These are phyloP conservation scores for Emmonsiellopsis sp. DNA, from an alignment of 2,329 filamentous ascomycete species.

Conservation along the genomic window DNA sequence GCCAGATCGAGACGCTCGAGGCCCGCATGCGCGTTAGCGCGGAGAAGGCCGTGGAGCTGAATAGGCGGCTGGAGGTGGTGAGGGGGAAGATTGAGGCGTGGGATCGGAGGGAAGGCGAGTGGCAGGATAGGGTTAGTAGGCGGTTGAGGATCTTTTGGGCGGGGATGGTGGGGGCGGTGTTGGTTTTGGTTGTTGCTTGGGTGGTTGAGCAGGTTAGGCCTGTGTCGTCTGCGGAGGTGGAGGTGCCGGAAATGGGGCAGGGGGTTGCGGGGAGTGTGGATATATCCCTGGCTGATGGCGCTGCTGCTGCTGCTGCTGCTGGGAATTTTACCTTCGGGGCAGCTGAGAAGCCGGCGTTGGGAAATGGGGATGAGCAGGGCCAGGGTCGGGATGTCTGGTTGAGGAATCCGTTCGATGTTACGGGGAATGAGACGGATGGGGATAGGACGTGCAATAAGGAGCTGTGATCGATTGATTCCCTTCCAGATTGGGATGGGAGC, in stretches of 20 bases:
- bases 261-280: background rate
- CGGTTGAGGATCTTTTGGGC: conserved; percentile 33
- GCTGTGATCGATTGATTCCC: too few relatives aligned
- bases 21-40: conserved; percentile 30
- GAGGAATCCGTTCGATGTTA: background rate
- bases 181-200: conserved; percentile 21
- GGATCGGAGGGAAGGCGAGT: conserved; percentile 35
- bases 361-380: background rate
- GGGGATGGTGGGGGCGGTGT: conserved; percentile 16
- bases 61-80: conserved; percentile 30
- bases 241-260: background rate
- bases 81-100: conserved; percentile 32
- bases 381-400: background rate
- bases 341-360: background rate
- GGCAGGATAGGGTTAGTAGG: conserved; percentile 30
- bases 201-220: conserved; percentile 6
- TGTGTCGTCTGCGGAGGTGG: too few relatives aligned
- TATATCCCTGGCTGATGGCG: background rate
- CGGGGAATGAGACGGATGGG: background rate
- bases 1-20: conserved; percentile 28
- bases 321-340: background rate
- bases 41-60: conserved; percentile 27
- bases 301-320: background rate
- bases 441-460: background rate
- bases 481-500: too few relatives aligned